Conservation (phyloP, 176 grass and related monocot species). For the Cocos nucifera region DNA sequence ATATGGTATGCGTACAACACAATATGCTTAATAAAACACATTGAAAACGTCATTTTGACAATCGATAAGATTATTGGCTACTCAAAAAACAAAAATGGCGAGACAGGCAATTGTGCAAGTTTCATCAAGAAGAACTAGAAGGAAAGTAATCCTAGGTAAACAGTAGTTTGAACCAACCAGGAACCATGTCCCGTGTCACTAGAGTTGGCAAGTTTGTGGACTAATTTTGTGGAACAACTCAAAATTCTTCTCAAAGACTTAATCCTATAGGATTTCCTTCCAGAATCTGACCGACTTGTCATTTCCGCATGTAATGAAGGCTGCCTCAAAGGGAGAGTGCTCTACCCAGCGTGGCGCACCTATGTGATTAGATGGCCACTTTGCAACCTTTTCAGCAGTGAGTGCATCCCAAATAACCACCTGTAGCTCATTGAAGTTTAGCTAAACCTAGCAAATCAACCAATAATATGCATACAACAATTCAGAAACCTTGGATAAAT, state of each 20-base stretch:
- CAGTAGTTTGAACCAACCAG: no score
- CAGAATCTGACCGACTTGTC: slow-evolving; percentile 84
- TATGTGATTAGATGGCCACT: slow-evolving; percentile 62
- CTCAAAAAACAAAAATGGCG: no score
- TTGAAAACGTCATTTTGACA: no score
- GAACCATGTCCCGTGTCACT: no score
- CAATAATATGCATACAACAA: not conserved
- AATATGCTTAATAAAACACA: no score
- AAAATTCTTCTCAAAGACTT: not conserved
- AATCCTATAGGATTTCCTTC: slow-evolving; percentile 44
- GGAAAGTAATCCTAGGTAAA: no score
- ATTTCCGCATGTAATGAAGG: slow-evolving; percentile 70
- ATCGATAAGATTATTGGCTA: no score
- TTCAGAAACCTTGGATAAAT: not conserved
- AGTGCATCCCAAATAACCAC: slow-evolving; percentile 78
- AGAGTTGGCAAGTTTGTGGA: no score
- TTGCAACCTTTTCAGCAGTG: slow-evolving; percentile 62
- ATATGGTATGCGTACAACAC: no score
- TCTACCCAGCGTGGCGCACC: slow-evolving; percentile 70
- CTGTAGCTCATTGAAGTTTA: slow-evolving; percentile 24
- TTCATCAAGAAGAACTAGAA: no score
- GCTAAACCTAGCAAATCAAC: not conserved
- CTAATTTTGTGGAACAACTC: not conserved
- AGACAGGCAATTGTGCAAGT: no score
- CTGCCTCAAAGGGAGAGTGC: slow-evolving; percentile 63